Conservation (phyloP, 2,329 filamentous ascomycete species). For the Sporothrix luriei region DNA sequence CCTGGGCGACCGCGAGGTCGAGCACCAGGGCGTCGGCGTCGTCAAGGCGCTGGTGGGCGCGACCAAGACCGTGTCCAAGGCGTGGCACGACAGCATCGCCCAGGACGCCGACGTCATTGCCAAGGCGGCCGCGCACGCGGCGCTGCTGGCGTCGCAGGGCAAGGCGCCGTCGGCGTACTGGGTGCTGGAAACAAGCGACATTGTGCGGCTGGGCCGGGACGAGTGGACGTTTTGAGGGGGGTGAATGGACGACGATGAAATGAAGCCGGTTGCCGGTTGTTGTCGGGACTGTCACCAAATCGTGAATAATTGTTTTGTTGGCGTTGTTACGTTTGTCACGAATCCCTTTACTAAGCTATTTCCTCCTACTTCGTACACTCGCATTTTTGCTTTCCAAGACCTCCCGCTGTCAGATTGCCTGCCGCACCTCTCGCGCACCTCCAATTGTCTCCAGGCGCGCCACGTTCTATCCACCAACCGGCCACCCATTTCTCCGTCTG, state of each 20-base stretch:
- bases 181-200: slow-evolving; percentile 62
- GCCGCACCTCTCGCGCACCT: background rate
- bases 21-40: slow-evolving; percentile 60
- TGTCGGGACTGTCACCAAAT: too few relatives aligned
- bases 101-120: slow-evolving; percentile 76
- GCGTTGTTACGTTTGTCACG: background rate
- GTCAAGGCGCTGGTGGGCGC: slow-evolving; percentile 58
- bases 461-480: background rate
- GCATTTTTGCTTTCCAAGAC: background rate
- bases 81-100: slow-evolving; percentile 65
- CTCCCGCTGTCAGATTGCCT: background rate
- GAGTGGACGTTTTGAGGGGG: slow-evolving; percentile 50
- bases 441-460: too few relatives aligned
- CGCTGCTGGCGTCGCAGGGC: slow-evolving; percentile 59
- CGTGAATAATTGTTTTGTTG: too few relatives aligned
- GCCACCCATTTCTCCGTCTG: background rate
- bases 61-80: slow-evolving; percentile 57
- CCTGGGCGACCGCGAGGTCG: slow-evolving; percentile 67
- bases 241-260: too few relatives aligned
- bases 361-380: background rate
- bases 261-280: too few relatives aligned
- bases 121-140: slow-evolving; percentile 65
- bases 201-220: slow-evolving; percentile 66
- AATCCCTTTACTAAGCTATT: background rate
- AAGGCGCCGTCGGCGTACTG: slow-evolving; percentile 63